These are phyloP conservation scores for Solanum gandarillasii DNA, from an alignment of 257 asterid species.

Conservation along the genomic window DNA sequence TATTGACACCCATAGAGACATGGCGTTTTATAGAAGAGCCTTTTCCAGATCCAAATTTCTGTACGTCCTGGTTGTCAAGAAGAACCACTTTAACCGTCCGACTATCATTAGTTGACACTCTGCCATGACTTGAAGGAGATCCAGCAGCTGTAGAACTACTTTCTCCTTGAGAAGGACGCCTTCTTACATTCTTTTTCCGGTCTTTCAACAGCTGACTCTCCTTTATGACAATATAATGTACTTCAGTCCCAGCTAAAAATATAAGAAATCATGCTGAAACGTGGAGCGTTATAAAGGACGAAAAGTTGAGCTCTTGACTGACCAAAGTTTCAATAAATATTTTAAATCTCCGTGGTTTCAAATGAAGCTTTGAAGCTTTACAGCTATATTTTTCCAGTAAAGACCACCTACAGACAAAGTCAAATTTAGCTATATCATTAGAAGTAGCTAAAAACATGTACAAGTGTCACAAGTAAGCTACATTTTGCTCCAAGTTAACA, in stretches of 20 bases:
- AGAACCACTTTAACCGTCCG: slow-evolving; percentile 58
- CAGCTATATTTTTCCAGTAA: slow-evolving; percentile 96
- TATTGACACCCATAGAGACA: slow-evolving; percentile 42
- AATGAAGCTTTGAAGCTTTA: slow-evolving; percentile 96
- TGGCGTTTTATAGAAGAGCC: slow-evolving; percentile 63
- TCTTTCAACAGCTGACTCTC: slow-evolving; percentile 94
- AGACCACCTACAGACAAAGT: slow-evolving; percentile 67
- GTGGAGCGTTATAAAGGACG: neutral
- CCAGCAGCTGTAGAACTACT: slow-evolving; percentile 30
- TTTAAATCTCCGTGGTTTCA: slow-evolving; percentile 97
- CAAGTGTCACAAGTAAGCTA: neutral
- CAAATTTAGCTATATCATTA: neutral
- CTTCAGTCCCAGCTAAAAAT: neutral
- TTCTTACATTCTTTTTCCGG: slow-evolving; percentile 69
- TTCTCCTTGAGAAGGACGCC: slow-evolving; percentile 56
- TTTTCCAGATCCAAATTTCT: slow-evolving; percentile 62
- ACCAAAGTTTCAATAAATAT: slow-evolving; percentile 90
- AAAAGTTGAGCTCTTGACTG: slow-evolving; percentile 16
- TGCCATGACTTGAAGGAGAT: slow-evolving; percentile 42
- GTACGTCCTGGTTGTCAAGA: slow-evolving; percentile 68
- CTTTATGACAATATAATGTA: slow-evolving; percentile 33
- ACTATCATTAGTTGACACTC: slow-evolving; percentile 43
- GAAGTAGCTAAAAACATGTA: neutral
- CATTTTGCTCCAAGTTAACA: neutral
- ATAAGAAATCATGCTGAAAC: neutral